phyloP scores from a whole-genome alignment of 2,329 filamentous ascomycete species.

The Talaromyces sp. region DNA sequence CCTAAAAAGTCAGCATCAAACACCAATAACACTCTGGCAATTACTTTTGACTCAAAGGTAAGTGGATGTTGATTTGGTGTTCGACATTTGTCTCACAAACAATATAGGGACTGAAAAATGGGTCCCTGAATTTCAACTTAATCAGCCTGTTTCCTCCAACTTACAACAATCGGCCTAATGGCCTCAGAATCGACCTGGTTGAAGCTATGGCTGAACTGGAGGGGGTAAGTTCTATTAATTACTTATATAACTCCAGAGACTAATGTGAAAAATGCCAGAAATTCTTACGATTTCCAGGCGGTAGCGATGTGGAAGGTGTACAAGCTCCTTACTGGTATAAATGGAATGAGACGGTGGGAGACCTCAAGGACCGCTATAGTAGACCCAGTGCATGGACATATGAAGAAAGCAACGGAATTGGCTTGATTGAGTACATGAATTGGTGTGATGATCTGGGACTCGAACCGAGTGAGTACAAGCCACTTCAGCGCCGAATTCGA shows the following conservation, averaged over 20 bases:
- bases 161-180: slow-evolving; percentile 56
- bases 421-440: slow-evolving; percentile 42
- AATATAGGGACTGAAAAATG: slow-evolving; percentile 30
- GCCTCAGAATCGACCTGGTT: slow-evolving; percentile 55
- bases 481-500: background rate
- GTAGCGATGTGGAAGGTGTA: slow-evolving; percentile 55
- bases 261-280: slow-evolving; percentile 29
- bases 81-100: background rate
- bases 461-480: background rate
- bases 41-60: slow-evolving; percentile 51
- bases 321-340: slow-evolving; percentile 33
- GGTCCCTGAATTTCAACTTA: slow-evolving; percentile 55
- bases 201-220: slow-evolving; percentile 2
- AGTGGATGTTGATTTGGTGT: background rate
- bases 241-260: background rate
- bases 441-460: slow-evolving; percentile 54
- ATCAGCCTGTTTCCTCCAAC: slow-evolving; percentile 61
- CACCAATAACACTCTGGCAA: slow-evolving; percentile 54
- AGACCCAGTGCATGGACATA: slow-evolving; percentile 58
- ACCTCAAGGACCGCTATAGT: slow-evolving; percentile 48
- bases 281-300: slow-evolving; percentile 65
- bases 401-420: slow-evolving; percentile 61
- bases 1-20: slow-evolving; percentile 23
- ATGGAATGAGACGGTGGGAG: slow-evolving; percentile 45
- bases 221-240: background rate